Evolutionary conservation across 768 basidiomycete species (phyloP), one percentile per base, ranked within the genome.

Genomic region (Pseudohyphozyma bogoriensis): DNA sequence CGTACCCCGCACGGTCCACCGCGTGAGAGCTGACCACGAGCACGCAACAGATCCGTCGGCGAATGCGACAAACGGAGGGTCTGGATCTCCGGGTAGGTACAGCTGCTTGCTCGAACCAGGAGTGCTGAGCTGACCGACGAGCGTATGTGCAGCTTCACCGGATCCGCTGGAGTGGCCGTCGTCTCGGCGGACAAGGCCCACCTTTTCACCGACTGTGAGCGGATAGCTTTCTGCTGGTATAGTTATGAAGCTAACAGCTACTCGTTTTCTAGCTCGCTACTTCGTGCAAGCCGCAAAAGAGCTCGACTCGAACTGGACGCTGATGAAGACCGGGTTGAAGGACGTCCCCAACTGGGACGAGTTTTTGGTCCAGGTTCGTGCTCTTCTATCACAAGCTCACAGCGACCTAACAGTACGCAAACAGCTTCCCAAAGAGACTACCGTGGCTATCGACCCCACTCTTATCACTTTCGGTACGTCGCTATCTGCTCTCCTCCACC

Each of bases 381-480:
- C 29, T 11, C 10, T n/a, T 4, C 68, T 72, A 51, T 50, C 72
- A 53, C 32, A 72, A 71, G 53, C 76, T 76, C 45, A 71, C 78
- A 28, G n/a, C 22, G 5, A 5, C 12, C 42, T 15, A 9, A 20
- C 26, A 8, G 22, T 33, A 24, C 36, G 51, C 44, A 33, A 15
- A 18, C 51, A 52, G 51, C 51, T 55, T 47, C 50, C 76, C 74
- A 59, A 66, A 64, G 79, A 79, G 68, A 74, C 77, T 69, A 31
- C 78, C 81, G 67, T 92, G 51, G 90, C 89, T 16, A 79, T 92
- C 56, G 90, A 93, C 72, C 85, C 88, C 4, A 82, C 86, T 20
- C 85, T 89, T 81, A 74, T 91, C 16, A 56, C 66, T 32, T 63
- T 59, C 13, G 51, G 63, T 61, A 8, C 37, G 53, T 81, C 87